Base-by-base conservation (phyloP, 2,329 filamentous ascomycete genomes). In the Sporothrix luriei region DNA sequence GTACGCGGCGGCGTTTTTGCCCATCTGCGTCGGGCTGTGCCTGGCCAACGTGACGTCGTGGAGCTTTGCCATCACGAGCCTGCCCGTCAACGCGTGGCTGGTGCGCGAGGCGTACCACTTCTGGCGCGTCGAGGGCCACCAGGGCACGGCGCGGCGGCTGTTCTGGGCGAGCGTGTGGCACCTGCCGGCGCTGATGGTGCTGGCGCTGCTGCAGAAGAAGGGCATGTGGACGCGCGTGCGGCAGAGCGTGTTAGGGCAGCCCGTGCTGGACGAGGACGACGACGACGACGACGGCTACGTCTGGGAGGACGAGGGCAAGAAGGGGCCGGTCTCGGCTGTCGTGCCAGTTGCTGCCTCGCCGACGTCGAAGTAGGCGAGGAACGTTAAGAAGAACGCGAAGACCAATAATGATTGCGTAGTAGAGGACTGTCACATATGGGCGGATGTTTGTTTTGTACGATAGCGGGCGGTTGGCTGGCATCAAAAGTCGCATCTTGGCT, bases 91-190 rank as follows among this genome's bases (percentile, higher is more conserved):
- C 78, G 82, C 84, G 43, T 99, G 95, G 95, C 87, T 99, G 74
- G 84, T 88, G 10, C 86, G 88, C 68, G 90, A 96, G 79, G 93
- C 94, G 0, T 87, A 92, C 75, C 83, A 84, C 49, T 97, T 98
- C 81, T 97, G 91, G 90, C 87, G 85, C 72, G 82, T 87, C 38
- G 87, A 93, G 75, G 94, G 94, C 14, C 86, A 90, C 72, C 89
- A 90, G 74, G 94, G 94, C 2, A 92, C 87, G 21, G 94, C 95
- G 2, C 86, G 93, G 69, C 90, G 90, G 0, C 79, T 99, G 67
- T 99, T 99, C 79, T 99, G 95, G 95, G 94, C 95, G 1, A 97
- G 93, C 78, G 93, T 99, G 11, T 98, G 94, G 95, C 94, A 97
- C 81, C 79, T 99, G 62, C 95, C 95, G 0, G 91, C 90, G 33